phyloP scores from a whole-genome alignment of 2,329 filamentous ascomycete genomes.

The Ilyonectria destructans region DNA sequence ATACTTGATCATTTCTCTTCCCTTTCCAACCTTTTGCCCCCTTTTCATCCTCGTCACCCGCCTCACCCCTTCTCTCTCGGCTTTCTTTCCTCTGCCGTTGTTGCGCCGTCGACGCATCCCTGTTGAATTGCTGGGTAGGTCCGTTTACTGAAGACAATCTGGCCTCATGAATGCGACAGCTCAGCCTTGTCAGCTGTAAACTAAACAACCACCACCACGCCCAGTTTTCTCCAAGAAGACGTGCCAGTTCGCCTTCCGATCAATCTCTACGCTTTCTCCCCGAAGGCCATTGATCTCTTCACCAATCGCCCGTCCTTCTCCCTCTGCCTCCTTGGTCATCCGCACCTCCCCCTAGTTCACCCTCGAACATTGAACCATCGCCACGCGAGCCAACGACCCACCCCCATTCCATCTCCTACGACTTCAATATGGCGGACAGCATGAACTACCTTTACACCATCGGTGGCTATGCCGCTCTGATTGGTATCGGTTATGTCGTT shows the following conservation, averaged over 20 bases:
- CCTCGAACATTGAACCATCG: conserved; percentile 34
- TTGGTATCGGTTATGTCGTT: conserved; percentile 55
- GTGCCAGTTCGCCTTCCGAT: conserved; percentile 27
- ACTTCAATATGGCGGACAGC: conserved; percentile 53
- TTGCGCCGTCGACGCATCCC: conserved; percentile 33
- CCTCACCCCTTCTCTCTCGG: conserved; percentile 14
- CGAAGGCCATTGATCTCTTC: conserved; percentile 21
- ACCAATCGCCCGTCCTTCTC: conserved; percentile 20
- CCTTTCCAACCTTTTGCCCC: conserved; percentile 40
- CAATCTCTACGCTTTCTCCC: conserved; percentile 17
- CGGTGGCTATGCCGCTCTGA: conserved; percentile 56
- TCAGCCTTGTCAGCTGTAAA: conserved; percentile 36
- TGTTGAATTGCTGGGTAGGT: conserved; percentile 36
- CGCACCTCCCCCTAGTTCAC: conserved; percentile 29
- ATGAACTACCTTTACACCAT: conserved; percentile 58
- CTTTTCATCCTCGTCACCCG: conserved; percentile 34
- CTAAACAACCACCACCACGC: conserved; percentile 32
- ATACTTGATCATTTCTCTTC: conserved; percentile 38
- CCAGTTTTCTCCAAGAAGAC: conserved; percentile 26
- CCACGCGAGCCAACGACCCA: conserved; percentile 32
- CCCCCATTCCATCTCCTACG: conserved; percentile 21
- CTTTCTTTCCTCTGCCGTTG: conserved; percentile 13
- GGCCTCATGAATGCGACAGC: conserved; percentile 52
- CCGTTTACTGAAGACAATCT: conserved; percentile 51
- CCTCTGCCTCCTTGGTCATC: conserved; percentile 15